These are phyloP conservation scores for Croton setiger DNA, from an alignment of 441 rosid species.

Conservation along the genomic window DNA sequence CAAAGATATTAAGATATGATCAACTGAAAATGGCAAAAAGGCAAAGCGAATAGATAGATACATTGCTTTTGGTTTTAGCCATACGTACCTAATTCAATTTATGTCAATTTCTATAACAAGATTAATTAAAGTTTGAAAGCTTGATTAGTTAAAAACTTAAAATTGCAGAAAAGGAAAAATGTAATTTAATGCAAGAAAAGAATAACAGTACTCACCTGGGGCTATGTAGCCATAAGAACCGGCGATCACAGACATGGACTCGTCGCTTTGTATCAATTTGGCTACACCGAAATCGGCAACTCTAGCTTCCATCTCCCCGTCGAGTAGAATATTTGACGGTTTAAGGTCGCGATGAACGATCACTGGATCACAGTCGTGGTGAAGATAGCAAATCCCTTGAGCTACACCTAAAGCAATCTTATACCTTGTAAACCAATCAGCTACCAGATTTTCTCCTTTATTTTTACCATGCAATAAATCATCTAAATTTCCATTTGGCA, in stretches of 20 bases:
- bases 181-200: not conserved
- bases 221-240: constrained; percentile 99
- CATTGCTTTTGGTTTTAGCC: too few species aligned
- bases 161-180: not conserved
- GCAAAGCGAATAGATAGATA: not conserved
- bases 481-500: constrained; percentile 90
- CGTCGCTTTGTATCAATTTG: constrained; percentile 69
- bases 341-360: constrained; percentile 93
- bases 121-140: too few species aligned
- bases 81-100: too few species aligned
- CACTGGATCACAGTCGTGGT: constrained; percentile 95
- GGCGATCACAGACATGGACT: constrained; percentile 97
- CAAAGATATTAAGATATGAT: not conserved
- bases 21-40: not conserved
- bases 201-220: constrained; percentile 54
- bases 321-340: constrained; percentile 81
- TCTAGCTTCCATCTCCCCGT: constrained; percentile 89
- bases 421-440: constrained; percentile 80
- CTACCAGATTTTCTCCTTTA: constrained; percentile 58
- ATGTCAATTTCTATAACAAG: too few species aligned
- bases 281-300: constrained; percentile 99
- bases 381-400: constrained; percentile 94
- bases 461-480: constrained; percentile 71
- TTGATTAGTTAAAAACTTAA: too few species aligned
- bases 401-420: constrained; percentile 90